These are phyloP conservation scores for Alternaria arborescens DNA, from an alignment of 2,329 filamentous ascomycete species.

Conservation along the genomic window DNA sequence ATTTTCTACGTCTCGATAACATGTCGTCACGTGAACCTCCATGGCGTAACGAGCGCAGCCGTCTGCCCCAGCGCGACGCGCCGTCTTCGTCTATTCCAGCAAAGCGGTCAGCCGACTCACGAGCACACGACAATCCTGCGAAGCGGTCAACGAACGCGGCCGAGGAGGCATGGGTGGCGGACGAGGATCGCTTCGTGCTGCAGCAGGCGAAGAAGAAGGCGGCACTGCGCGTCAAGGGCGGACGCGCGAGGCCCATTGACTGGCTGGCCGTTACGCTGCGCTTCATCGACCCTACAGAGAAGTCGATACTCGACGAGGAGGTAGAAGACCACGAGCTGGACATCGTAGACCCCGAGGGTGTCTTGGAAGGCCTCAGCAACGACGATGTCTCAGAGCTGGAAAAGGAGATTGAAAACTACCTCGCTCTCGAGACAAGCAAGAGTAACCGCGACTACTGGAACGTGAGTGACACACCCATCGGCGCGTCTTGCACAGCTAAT, in stretches of 20 bases:
- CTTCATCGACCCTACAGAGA: slow-evolving; percentile 79
- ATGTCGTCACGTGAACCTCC: slow-evolving; percentile 48
- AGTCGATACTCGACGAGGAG: slow-evolving; percentile 83
- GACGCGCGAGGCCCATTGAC: slow-evolving; percentile 90
- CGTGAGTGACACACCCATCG: slow-evolving; percentile 51
- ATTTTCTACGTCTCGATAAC: neutral
- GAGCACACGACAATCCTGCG: slow-evolving; percentile 48
- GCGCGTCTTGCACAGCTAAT: slow-evolving; percentile 32
- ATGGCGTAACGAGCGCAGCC: slow-evolving; percentile 41
- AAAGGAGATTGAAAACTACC: slow-evolving; percentile 80
- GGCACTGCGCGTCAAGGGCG: slow-evolving; percentile 90
- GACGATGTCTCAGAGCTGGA: slow-evolving; percentile 77
- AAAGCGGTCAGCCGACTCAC: slow-evolving; percentile 56
- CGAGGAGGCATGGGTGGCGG: slow-evolving; percentile 77
- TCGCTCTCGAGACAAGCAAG: slow-evolving; percentile 78
- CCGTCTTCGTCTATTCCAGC: slow-evolving; percentile 45
- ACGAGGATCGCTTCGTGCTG: slow-evolving; percentile 94
- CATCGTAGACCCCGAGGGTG: slow-evolving; percentile 79
- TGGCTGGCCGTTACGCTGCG: slow-evolving; percentile 90
- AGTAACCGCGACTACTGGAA: slow-evolving; percentile 90
- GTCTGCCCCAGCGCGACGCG: slow-evolving; percentile 30
- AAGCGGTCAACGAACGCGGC: slow-evolving; percentile 58
- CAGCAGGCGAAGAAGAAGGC: slow-evolving; percentile 99
- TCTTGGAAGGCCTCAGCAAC: slow-evolving; percentile 76
- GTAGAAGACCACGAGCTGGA: slow-evolving; percentile 77